These are phyloP conservation scores for Aspergillus novofumigatus DNA, from an alignment of 2,329 filamentous ascomycete species.

Conservation along the genomic window DNA sequence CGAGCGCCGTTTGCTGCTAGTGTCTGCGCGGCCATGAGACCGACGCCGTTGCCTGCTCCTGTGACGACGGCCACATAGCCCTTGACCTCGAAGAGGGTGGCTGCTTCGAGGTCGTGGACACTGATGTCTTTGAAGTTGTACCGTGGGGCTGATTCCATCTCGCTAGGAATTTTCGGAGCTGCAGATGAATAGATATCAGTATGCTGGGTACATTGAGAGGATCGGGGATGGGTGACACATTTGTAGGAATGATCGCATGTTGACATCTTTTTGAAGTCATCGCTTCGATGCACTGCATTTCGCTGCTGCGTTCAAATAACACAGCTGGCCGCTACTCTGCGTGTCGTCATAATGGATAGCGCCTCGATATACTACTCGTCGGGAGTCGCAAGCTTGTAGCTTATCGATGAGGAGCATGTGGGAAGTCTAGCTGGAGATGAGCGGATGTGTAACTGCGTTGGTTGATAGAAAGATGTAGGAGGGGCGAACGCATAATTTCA, in stretches of 20 bases:
- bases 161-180: background rate
- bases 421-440: background rate
- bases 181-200: background rate
- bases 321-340: background rate
- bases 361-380: background rate
- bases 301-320: background rate
- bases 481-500: background rate
- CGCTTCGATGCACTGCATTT: background rate
- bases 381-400: background rate
- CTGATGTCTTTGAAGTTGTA: background rate
- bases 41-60: constrained; percentile 45
- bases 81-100: constrained; percentile 28
- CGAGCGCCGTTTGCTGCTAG: constrained; percentile 46
- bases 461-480: background rate
- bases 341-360: background rate
- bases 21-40: constrained; percentile 46
- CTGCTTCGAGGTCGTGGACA: constrained; percentile 19
- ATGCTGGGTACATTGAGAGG: background rate
- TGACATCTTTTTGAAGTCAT: constrained; percentile 11
- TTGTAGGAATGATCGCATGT: constrained; percentile 3
- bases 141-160: constrained; percentile 8
- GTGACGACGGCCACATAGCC: constrained; percentile 39
- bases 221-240: background rate
- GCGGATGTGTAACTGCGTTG: background rate
- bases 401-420: background rate